Evolutionary conservation across 177 flowering plant genomes (phyloP), one percentile per base, ranked within the genome.

Genomic region (Vitis hybrid): DNA sequence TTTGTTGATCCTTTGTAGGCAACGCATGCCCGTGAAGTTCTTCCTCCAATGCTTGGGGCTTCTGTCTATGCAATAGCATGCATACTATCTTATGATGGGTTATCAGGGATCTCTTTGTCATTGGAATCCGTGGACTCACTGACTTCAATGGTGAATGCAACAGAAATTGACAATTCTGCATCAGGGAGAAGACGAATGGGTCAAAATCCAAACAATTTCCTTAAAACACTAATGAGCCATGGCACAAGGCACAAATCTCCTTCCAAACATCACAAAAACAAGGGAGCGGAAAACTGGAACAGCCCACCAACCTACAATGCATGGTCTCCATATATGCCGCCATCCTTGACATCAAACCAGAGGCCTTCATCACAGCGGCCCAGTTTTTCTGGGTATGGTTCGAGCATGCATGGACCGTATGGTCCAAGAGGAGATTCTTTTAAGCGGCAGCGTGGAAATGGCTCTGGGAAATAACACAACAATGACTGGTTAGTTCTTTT

Each of bases 61-160:
- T 89, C 97, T 10, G 39, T 89, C n/a, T 71, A 83, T 76, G 89
- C 97, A 16, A 77, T 87, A 21, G 89, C 94, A 49, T 78, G 87
- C 74, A 64, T 92, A 71, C 79, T 96, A 50, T 87, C 95, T 3
- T 83, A 76, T 72, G 93, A 91, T 77, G 98, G 93, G 22, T 68
- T 86, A 56, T 74, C 84, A 10, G 92, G 91, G 60, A 79, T 86
- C 52, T 70, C 80, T 12, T 31, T 61, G 31, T 69, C 76, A 18
- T 14, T 61, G 16, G 81, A 73, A 60, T 13, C 77, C 13, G 75
- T 69, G 33, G 88, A 85, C 29, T 66, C 73, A 26, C 22, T 66
- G 60, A 70, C 75, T 21, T 68, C 76, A 26, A 66, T 69, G 84
- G 82, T 76, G 16, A 73, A 72, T 75, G 81, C 77, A 49, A 73